Evolutionary conservation across 2,329 filamentous ascomycete species (phyloP).

Genomic region (Sclerotinia trifoliorum): DNA sequence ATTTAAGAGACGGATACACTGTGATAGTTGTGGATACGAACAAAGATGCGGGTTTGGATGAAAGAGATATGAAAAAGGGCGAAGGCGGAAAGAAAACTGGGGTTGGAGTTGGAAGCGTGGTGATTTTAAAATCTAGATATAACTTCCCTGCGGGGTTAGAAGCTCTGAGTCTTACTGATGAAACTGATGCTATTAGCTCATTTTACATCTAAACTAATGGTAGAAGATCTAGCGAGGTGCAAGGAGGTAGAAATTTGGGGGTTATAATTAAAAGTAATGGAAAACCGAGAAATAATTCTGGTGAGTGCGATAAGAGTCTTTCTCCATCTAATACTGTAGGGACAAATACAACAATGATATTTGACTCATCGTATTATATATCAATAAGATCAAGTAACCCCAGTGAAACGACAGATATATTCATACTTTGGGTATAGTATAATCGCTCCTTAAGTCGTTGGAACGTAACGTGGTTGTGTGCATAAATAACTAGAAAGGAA

Average conservation of each 20-base stretch:
- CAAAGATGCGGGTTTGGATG: not conserved
- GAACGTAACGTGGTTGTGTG: too few species aligned
- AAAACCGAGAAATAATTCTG: not conserved
- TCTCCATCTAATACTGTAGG: not conserved
- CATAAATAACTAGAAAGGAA: too few species aligned
- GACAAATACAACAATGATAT: too few species aligned
- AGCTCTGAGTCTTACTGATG: not conserved
- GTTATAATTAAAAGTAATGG: not conserved
- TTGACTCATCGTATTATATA: not conserved
- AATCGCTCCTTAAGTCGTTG: too few species aligned
- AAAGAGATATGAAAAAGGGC: not conserved
- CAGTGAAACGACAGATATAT: too few species aligned
- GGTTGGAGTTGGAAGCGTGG: not conserved
- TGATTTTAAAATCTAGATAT: too few species aligned
- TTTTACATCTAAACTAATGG: not conserved
- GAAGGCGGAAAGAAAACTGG: not conserved
- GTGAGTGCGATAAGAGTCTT: not conserved
- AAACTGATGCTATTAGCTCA: too few species aligned
- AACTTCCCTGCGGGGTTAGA: not conserved
- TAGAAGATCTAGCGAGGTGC: not conserved
- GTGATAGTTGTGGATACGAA: not conserved
- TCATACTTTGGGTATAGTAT: too few species aligned
- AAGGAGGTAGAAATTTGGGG: not conserved
- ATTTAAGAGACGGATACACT: not conserved
- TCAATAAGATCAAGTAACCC: not conserved